Evolutionary conservation across 2,329 filamentous ascomycete genomes (phyloP).

Genomic region (Alternaria novae-zelandiae): DNA sequence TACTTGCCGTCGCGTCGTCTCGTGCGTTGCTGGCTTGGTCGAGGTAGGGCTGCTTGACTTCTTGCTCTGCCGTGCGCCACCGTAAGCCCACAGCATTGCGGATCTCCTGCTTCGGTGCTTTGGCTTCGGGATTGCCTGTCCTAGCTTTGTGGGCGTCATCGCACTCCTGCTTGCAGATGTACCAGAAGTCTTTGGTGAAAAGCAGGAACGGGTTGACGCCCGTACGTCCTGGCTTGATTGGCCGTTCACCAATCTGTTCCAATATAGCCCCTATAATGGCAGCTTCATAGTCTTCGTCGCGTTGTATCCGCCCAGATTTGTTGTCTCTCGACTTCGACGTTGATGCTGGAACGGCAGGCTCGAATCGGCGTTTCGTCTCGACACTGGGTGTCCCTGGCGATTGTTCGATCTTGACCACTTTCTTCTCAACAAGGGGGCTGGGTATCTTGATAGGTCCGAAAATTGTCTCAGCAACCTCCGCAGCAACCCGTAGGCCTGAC

Average conservation of each 20-base stretch:
- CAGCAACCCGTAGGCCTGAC: slow-evolving; percentile 87
- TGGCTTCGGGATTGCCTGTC: slow-evolving; percentile 71
- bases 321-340: slow-evolving; percentile 10
- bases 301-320: slow-evolving; percentile 33
- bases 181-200: slow-evolving; percentile 80
- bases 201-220: slow-evolving; percentile 87
- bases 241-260: slow-evolving; percentile 73
- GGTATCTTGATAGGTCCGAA: slow-evolving; percentile 80
- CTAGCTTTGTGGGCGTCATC: slow-evolving; percentile 69
- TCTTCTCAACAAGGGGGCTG: slow-evolving; percentile 74
- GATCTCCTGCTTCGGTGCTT: slow-evolving; percentile 73
- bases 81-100: slow-evolving; percentile 84
- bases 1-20: slow-evolving; percentile 63
- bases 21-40: slow-evolving; percentile 76
- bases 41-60: slow-evolving; percentile 77
- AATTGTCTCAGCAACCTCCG: slow-evolving; percentile 81
- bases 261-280: slow-evolving; percentile 64
- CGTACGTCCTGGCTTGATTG: slow-evolving; percentile 73
- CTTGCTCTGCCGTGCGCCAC: slow-evolving; percentile 80
- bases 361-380: slow-evolving; percentile 34
- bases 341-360: slow-evolving; percentile 19
- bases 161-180: slow-evolving; percentile 67
- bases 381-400: slow-evolving; percentile 13
- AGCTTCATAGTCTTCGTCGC: slow-evolving; percentile 60
- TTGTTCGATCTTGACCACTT: slow-evolving; percentile 48